phyloP scores from a whole-genome alignment of 1,284 basidiomycete genomes.

The Xanthoconium separans region DNA sequence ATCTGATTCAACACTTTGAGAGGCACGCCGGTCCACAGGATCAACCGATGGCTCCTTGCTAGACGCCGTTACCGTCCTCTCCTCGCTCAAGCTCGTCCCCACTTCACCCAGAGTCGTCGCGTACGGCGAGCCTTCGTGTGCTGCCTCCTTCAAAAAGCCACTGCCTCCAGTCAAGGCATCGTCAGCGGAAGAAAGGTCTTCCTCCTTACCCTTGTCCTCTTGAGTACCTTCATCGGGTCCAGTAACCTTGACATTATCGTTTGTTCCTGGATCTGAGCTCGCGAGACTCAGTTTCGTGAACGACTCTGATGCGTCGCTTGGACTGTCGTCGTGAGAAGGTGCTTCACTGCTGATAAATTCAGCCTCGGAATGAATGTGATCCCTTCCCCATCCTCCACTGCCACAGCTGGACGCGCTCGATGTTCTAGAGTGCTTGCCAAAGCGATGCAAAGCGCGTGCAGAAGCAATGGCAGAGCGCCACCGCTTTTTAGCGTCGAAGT shows the following conservation, averaged over 20 bases:
- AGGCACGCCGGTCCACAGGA: neutral
- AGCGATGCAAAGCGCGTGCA: constrained; percentile 54
- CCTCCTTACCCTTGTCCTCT: constrained; percentile 26
- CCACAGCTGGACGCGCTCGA: constrained; percentile 31
- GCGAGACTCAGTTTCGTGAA: constrained; percentile 32
- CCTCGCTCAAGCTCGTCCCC: neutral
- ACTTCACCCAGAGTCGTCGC: neutral
- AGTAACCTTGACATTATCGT: constrained; percentile 33
- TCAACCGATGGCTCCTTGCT: neutral
- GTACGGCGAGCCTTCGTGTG: neutral
- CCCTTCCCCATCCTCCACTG: constrained; percentile 34
- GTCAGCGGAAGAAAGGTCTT: constrained; percentile 16
- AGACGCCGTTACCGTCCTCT: neutral
- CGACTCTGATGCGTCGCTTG: constrained; percentile 22
- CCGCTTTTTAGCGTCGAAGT: constrained; percentile 69
- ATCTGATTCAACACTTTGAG: constrained; percentile 34
- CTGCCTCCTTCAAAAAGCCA: constrained; percentile 13
- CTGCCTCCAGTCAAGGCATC: constrained; percentile 22
- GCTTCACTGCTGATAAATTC: constrained; percentile 8
- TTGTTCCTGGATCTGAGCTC: constrained; percentile 24
- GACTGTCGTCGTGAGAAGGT: constrained; percentile 19
- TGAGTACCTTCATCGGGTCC: constrained; percentile 29
- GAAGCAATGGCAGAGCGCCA: constrained; percentile 71
- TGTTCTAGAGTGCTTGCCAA: constrained; percentile 42
- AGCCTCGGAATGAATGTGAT: constrained; percentile 19